Evolutionary conservation across 352 stramenopile genomes (phyloP), one percentile per base, ranked within the genome.

Genomic region (Phytophthora chlamydospora): DNA sequence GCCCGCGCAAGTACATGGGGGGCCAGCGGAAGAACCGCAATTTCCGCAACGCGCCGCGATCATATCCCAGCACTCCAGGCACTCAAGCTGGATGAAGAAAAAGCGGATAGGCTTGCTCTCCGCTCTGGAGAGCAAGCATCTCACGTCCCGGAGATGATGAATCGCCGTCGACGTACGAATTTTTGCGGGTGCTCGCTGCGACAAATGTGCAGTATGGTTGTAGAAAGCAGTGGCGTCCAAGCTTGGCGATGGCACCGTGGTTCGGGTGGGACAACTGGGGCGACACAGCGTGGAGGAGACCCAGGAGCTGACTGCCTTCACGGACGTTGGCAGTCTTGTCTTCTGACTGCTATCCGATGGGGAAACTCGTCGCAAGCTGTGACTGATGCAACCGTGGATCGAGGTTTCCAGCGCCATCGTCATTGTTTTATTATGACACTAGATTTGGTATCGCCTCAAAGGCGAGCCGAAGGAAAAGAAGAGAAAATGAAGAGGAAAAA

Each of bases 1-100:
- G 68, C 0, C 76, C 76, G 16, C 73, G 76, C 52, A 83, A 81
- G 43, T 83, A 83, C 49, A 68, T 74, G 19, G 76, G 76, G 24
- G 73, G 73, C 7, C 77, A 83, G 51, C 43, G 71, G 17, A 83
- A 81, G 36, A 58, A 71, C 14, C 68, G 63, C 9, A 71, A 68
- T 40, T 68, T 72, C 45, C 71, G 66, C 4, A 74, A 70, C 16
- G 50, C 34, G 17, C 44, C 55, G 33, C 63, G 58, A 35, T 62
- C 63, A 16, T 57, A 66, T 61, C 46, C 62, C 44, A 36, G 35
- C 11, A 66, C 62, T 3, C 71, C 62, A 48, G 41, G 35, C 12
- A 66, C 62, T 3, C 71, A 79, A 52, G 66, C 62, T 31, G 71
- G 71, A 14, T 79, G 71, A 78, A 68, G 1, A 24, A 58, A 53